Conservation (phyloP, 805 yeast genomes). For the Debaryomyces maramus region DNA sequence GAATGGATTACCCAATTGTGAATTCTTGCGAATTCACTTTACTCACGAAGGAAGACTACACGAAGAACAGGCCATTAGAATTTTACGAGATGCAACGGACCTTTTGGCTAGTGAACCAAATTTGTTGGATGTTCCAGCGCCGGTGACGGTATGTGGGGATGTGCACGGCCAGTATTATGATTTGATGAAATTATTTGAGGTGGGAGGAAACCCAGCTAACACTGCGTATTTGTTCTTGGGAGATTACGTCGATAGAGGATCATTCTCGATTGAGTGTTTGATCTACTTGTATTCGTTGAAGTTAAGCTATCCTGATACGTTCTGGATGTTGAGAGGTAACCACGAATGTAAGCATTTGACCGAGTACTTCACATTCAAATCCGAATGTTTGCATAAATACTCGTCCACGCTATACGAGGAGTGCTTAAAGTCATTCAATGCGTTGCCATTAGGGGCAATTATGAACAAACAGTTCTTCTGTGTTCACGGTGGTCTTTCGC, state of each 20-base stretch:
- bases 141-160: conserved; percentile 95
- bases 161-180: conserved; percentile 96
- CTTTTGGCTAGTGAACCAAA: conserved; percentile 73
- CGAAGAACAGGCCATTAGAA: conserved; percentile 67
- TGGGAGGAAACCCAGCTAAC: conserved; percentile 82
- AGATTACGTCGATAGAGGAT: conserved; percentile 94
- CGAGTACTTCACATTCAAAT: conserved; percentile 87
- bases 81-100: conserved; percentile 63
- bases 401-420: conserved; percentile 63
- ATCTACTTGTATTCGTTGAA: conserved; percentile 78
- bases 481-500: conserved; percentile 95
- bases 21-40: conserved; percentile 72
- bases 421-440: conserved; percentile 75
- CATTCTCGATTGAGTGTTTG: conserved; percentile 80
- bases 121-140: conserved; percentile 79
- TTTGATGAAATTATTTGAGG: conserved; percentile 84
- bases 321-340: conserved; percentile 87
- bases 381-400: conserved; percentile 88
- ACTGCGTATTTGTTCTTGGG: conserved; percentile 84
- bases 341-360: conserved; percentile 95
- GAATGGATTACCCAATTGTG: conserved; percentile 70
- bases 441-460: conserved; percentile 87
- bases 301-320: conserved; percentile 66
- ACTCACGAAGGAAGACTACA: conserved; percentile 76
- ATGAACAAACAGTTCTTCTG: conserved; percentile 94